These are phyloP conservation scores for Psilocybe sp. DNA, from an alignment of 768 basidiomycete genomes.

Conservation along the genomic window DNA sequence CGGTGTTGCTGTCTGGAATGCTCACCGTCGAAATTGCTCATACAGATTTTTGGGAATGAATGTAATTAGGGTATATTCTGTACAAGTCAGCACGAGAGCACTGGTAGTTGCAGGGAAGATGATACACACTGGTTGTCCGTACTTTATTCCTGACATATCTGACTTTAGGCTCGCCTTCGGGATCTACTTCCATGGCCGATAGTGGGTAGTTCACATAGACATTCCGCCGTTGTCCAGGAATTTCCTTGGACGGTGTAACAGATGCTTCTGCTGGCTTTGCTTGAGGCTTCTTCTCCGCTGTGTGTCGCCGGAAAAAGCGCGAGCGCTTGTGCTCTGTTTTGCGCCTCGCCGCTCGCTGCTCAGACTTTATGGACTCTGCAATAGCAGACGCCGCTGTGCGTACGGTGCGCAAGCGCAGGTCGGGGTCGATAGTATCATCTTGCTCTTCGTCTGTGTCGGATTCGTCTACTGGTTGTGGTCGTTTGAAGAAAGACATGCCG, in stretches of 20 bases:
- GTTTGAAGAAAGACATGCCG: constrained; percentile 36
- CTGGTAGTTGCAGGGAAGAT: neutral
- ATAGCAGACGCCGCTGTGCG: constrained; percentile 90
- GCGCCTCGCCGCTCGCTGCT: constrained; percentile 63
- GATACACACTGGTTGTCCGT: constrained; percentile 77
- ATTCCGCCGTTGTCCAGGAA: constrained; percentile 60
- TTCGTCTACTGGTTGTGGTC: constrained; percentile 37
- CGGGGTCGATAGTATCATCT: constrained; percentile 74
- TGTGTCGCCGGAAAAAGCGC: constrained; percentile 53
- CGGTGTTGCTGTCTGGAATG: neutral
- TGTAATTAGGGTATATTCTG: constrained; percentile 88
- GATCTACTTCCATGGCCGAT: constrained; percentile 61
- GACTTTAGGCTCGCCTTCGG: constrained; percentile 70
- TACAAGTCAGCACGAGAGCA: constrained; percentile 5
- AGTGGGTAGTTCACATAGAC: constrained; percentile 79
- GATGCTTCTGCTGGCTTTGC: constrained; percentile 21
- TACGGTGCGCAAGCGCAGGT: constrained; percentile 86
- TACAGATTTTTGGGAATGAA: constrained; percentile 94
- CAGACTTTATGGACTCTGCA: constrained; percentile 80
- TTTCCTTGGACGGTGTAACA: constrained; percentile 32
- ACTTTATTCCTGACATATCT: constrained; percentile 94
- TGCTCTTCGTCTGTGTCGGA: constrained; percentile 55
- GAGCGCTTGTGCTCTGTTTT: constrained; percentile 50
- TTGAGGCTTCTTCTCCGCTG: constrained; percentile 45
- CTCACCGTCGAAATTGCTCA: constrained; percentile 89